Conservation (phyloP, 2,329 filamentous ascomycete genomes). For the Alternaria conjuncta region DNA sequence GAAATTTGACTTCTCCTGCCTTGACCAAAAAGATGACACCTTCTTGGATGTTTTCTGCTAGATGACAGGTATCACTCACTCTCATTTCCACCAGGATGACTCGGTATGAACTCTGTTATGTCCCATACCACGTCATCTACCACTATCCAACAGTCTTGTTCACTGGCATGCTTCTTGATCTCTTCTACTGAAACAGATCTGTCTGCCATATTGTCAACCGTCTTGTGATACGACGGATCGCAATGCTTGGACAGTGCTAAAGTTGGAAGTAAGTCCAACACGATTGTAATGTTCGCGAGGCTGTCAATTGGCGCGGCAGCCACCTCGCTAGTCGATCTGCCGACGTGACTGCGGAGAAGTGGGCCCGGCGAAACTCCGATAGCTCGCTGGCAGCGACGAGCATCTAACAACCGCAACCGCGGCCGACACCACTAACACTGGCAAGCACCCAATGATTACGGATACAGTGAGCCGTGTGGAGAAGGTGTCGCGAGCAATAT, state of each 20-base stretch:
- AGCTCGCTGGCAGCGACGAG: neutral
- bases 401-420: neutral
- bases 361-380: slow-evolving; percentile 13
- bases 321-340: slow-evolving; percentile 3
- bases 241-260: neutral
- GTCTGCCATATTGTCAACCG: neutral
- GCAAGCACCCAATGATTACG: neutral
- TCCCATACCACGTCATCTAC: slow-evolving; percentile 70
- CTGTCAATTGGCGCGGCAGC: slow-evolving; percentile 1
- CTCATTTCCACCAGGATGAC: slow-evolving; percentile 62
- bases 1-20: too few relatives aligned
- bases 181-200: neutral
- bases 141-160: slow-evolving; percentile 64
- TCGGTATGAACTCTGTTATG: slow-evolving; percentile 65
- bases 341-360: slow-evolving; percentile 8
- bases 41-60: too few relatives aligned
- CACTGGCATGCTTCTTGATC: neutral
- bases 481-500: neutral
- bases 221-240: too few relatives aligned
- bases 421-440: neutral
- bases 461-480: neutral
- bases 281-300: neutral
- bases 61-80: slow-evolving; percentile 4
- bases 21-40: too few relatives aligned
- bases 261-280: fast-evolving